A percentile compares a stretch with the other conserved stretches of the same genome.
Conservation (phyloP, 2,329 filamentous ascomycete genomes). For the Sporothrix protearum region DNA sequence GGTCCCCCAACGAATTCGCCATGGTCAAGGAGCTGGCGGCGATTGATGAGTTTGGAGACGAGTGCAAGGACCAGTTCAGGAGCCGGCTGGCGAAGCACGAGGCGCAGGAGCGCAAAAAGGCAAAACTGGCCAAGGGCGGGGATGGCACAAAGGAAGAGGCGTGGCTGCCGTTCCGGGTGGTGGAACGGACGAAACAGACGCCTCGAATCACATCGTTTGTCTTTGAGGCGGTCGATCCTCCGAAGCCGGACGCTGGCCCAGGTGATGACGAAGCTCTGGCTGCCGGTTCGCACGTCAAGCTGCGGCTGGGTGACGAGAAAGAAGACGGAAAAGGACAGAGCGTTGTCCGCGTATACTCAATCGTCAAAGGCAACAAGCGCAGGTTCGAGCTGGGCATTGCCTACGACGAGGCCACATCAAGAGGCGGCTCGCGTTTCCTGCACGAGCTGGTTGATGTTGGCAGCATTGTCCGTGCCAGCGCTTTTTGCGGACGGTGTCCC, state of each 20-base stretch:
- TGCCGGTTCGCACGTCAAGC: slow-evolving; percentile 52
- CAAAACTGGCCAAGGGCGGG: slow-evolving; percentile 24
- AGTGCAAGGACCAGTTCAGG: slow-evolving; percentile 48
- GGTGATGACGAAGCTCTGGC: slow-evolving; percentile 30
- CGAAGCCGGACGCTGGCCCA: background rate
- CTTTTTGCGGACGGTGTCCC: slow-evolving; percentile 50
- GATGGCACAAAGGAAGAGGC: slow-evolving; percentile 28
- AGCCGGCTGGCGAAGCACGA: slow-evolving; percentile 48
- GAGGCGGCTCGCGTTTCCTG: slow-evolving; percentile 60
- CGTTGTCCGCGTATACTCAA: slow-evolving; percentile 57
- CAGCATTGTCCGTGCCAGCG: slow-evolving; percentile 49
- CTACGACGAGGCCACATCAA: slow-evolving; percentile 41
- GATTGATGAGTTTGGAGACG: slow-evolving; percentile 49
- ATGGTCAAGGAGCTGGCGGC: slow-evolving; percentile 52
- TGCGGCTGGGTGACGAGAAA: slow-evolving; percentile 44
- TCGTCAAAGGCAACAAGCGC: slow-evolving; percentile 50
- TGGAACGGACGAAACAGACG: slow-evolving; percentile 51
- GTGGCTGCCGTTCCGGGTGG: slow-evolving; percentile 48
- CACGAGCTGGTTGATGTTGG: slow-evolving; percentile 49
- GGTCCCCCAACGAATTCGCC: slow-evolving; percentile 48
- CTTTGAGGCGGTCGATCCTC: slow-evolving; percentile 43
- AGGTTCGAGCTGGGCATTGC: slow-evolving; percentile 58
- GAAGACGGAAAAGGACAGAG: background rate
- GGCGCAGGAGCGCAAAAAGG: slow-evolving; percentile 30
- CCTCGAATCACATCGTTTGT: slow-evolving; percentile 49